Evolutionary conservation across 371 early-diverging fungal genomes (phyloP).

Genomic region (Mortierella sp.): DNA sequence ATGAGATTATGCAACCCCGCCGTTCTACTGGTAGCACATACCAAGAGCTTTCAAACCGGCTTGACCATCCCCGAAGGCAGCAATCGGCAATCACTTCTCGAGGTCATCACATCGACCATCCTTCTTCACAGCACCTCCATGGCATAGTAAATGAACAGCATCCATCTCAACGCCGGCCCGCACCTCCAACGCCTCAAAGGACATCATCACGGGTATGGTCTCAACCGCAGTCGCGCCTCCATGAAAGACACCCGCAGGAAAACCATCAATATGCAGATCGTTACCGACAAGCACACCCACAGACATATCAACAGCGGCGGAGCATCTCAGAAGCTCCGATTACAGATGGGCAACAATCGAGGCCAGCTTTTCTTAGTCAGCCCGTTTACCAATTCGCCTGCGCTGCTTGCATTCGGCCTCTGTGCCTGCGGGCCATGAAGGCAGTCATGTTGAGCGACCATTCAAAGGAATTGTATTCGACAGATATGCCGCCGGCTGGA

Average conservation of each 20-base stretch:
- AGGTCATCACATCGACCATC: background rate
- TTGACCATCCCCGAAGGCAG: background rate
- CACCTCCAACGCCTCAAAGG: background rate
- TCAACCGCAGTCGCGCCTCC: background rate
- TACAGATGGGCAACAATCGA: background rate
- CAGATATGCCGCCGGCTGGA: slow-evolving; percentile 69
- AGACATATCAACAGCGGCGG: background rate
- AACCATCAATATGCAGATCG: background rate
- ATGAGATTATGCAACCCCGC: no score
- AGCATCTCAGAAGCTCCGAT: background rate
- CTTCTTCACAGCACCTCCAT: background rate
- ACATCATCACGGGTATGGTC: background rate
- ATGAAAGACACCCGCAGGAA: slow-evolving; percentile 3
- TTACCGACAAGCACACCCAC: background rate
- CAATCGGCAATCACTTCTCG: background rate
- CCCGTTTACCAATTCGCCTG: slow-evolving; percentile 71
- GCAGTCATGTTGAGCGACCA: slow-evolving; percentile 77
- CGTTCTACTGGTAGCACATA: no score
- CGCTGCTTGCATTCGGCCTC: slow-evolving; percentile 62
- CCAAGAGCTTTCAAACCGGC: no score
- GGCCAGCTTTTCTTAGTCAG: slow-evolving; percentile 55
- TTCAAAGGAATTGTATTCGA: slow-evolving; percentile 66
- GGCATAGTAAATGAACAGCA: background rate
- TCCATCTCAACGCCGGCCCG: background rate
- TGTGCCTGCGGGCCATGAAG: slow-evolving; percentile 75